Evolutionary conservation across 805 yeast genomes (phyloP).

Genomic region (Schwanniomyces vanrijiae): DNA sequence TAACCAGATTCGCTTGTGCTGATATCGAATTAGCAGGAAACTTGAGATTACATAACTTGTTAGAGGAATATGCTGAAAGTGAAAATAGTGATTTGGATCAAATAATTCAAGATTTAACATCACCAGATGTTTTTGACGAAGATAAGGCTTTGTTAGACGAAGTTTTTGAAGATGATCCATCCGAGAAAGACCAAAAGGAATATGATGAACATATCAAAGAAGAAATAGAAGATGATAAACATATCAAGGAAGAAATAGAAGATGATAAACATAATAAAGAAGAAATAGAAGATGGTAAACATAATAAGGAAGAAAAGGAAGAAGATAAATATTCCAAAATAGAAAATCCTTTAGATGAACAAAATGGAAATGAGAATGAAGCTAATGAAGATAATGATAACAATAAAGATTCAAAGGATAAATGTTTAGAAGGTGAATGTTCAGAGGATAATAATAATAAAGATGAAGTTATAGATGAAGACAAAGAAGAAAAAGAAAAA

Average conservation of each 20-base stretch:
- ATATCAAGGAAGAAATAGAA: constrained; percentile 10
- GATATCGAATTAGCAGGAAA: constrained; percentile 41
- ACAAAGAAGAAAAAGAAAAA: constrained; percentile 5
- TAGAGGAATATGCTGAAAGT: constrained; percentile 6
- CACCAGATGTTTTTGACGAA: constrained; percentile 4
- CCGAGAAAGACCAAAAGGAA: constrained; percentile 7
- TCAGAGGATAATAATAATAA: too few relatives aligned
- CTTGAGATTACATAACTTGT: constrained; percentile 7
- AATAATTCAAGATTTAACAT: neutral
- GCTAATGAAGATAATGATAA: constrained; percentile 1
- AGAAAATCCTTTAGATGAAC: constrained; percentile 5
- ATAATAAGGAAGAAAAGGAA: too few relatives aligned
- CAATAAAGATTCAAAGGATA: too few relatives aligned
- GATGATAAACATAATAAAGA: too few relatives aligned
- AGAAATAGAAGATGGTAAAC: constrained; percentile 7
- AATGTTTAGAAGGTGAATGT: too few relatives aligned
- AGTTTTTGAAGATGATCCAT: constrained; percentile 7
- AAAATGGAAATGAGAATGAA: constrained; percentile 7
- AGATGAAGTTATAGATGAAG: too few relatives aligned
- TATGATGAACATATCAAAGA: neutral
- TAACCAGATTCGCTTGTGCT: constrained; percentile 63
- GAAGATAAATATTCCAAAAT: too few relatives aligned
- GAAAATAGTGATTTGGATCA: constrained; percentile 3
- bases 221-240: constrained; percentile 7
- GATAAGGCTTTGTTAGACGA: constrained; percentile 8